A percentile compares a stretch with the other conserved stretches of the same genome.
Conservation (phyloP, 257 asterid genomes). For the Agastache rugosa region DNA sequence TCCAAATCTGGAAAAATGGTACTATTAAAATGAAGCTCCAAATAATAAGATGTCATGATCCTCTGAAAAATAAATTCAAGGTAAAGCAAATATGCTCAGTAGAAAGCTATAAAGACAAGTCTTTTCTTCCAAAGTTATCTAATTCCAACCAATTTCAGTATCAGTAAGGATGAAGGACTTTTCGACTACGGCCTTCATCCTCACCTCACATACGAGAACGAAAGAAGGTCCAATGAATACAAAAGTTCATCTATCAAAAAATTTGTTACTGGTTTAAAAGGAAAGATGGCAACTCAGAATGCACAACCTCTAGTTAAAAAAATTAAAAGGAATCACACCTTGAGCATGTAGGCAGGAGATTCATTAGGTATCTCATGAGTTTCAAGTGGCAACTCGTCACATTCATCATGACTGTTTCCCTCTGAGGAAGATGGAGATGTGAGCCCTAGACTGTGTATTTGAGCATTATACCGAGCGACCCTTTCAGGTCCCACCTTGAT, state of each 20-base stretch:
- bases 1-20: slow-evolving; percentile 10
- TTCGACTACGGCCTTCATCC: not conserved
- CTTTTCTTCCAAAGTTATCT: slow-evolving; percentile 13
- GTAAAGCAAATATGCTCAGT: slow-evolving; percentile 28
- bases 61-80: slow-evolving; percentile 9
- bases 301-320: slow-evolving; percentile 4
- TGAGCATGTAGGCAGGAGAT: slow-evolving; percentile 64
- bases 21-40: slow-evolving; percentile 27
- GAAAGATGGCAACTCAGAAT: slow-evolving; percentile 20
- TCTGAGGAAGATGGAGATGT: slow-evolving; percentile 81
- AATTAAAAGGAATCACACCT: slow-evolving; percentile 53
- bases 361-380: slow-evolving; percentile 50
- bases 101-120: slow-evolving; percentile 13
- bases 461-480: slow-evolving; percentile 67
- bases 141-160: slow-evolving; percentile 25
- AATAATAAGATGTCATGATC: not conserved
- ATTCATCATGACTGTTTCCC: slow-evolving; percentile 69
- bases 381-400: slow-evolving; percentile 53
- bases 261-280: not conserved
- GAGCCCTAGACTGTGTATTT: slow-evolving; percentile 79
- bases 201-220: slow-evolving; percentile 9
- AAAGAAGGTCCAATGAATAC: not conserved
- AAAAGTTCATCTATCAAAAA: slow-evolving; percentile 23
- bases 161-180: slow-evolving; percentile 13
- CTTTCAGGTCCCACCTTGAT: slow-evolving; percentile 75